phyloP scores from a whole-genome alignment of 768 basidiomycete species.

The Rickenella mellea region DNA sequence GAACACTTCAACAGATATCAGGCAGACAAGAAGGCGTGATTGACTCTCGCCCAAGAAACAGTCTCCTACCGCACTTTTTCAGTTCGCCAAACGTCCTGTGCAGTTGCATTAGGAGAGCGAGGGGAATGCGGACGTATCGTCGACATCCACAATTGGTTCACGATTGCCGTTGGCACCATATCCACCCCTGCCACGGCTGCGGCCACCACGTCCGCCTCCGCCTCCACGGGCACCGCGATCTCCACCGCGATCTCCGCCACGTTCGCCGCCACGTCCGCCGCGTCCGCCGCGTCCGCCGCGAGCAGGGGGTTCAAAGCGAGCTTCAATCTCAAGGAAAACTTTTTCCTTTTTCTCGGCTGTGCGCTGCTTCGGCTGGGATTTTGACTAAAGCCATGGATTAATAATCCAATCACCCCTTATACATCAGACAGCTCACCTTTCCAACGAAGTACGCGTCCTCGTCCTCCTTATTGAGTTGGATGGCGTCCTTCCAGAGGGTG shows the following conservation, averaged over 20 bases:
- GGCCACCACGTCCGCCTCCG: slow-evolving; percentile 29
- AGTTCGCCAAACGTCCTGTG: background rate
- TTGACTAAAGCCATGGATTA: slow-evolving; percentile 2
- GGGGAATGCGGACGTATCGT: slow-evolving; percentile 83
- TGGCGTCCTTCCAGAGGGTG: slow-evolving; percentile 60
- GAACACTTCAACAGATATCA: too few relatives aligned
- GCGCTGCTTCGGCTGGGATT: slow-evolving; percentile 67
- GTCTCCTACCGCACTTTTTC: background rate
- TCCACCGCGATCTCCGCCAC: slow-evolving; percentile 31
- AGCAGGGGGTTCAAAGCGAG: slow-evolving; percentile 75
- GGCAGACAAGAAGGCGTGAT: too few relatives aligned
- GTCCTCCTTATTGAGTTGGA: slow-evolving; percentile 50
- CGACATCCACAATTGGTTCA: slow-evolving; percentile 49
- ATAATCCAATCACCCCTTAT: background rate
- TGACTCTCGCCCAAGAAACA: too few relatives aligned
- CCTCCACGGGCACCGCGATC: slow-evolving; percentile 32
- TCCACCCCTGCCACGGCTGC: slow-evolving; percentile 34
- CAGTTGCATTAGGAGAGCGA: slow-evolving; percentile 56
- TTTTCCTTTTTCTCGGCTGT: slow-evolving; percentile 78
- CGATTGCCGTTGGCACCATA: slow-evolving; percentile 31
- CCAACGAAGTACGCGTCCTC: slow-evolving; percentile 76
- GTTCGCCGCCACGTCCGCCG: slow-evolving; percentile 36
- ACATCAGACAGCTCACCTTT: slow-evolving; percentile 50
- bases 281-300: slow-evolving; percentile 46
- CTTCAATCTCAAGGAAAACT: slow-evolving; percentile 86